Evolutionary conservation across 1,139 yeast species (phyloP).

Genomic region (Zygotorulaspora mrakii): DNA sequence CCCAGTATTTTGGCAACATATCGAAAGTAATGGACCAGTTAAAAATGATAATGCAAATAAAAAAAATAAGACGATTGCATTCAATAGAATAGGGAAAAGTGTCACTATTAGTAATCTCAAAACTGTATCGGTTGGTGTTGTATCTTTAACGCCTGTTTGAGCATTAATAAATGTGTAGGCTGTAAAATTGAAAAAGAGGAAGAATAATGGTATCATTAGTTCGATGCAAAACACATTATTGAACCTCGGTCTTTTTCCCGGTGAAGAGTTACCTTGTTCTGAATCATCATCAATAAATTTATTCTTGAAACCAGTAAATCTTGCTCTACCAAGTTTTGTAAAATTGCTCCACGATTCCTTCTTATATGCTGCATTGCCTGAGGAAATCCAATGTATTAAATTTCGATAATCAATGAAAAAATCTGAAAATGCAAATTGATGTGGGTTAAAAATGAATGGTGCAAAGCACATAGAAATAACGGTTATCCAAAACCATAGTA

Average conservation of each 20-base stretch:
- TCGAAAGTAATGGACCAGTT: conserved; percentile 44
- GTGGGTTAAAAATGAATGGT: conserved; percentile 82
- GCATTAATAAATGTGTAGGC: conserved; percentile 71
- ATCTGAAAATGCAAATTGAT: conserved; percentile 67
- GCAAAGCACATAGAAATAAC: conserved; percentile 68
- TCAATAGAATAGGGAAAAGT: conserved; percentile 51
- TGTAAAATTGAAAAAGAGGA: conserved; percentile 43
- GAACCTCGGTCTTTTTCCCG: conserved; percentile 44
- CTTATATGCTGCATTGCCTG: conserved; percentile 55
- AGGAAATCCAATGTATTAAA: conserved; percentile 61
- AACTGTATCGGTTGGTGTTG: conserved; percentile 50
- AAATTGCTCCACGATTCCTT: conserved; percentile 59
- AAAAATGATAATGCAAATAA: conserved; percentile 48
- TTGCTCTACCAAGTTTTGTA: conserved; percentile 51
- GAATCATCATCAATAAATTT: conserved; percentile 38
- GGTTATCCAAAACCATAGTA: conserved; percentile 83
- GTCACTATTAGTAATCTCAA: conserved; percentile 51
- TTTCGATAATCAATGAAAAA: conserved; percentile 70
- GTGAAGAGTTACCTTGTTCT: conserved; percentile 30
- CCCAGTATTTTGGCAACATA: conserved; percentile 41
- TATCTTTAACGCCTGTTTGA: conserved; percentile 56
- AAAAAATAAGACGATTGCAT: conserved; percentile 43
- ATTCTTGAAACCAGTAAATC: conserved; percentile 63
- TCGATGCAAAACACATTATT: conserved; percentile 52
- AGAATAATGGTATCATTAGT: conserved; percentile 47